phyloP scores from a whole-genome alignment of 768 basidiomycete species.

The Kwoniella heveanensis region DNA sequence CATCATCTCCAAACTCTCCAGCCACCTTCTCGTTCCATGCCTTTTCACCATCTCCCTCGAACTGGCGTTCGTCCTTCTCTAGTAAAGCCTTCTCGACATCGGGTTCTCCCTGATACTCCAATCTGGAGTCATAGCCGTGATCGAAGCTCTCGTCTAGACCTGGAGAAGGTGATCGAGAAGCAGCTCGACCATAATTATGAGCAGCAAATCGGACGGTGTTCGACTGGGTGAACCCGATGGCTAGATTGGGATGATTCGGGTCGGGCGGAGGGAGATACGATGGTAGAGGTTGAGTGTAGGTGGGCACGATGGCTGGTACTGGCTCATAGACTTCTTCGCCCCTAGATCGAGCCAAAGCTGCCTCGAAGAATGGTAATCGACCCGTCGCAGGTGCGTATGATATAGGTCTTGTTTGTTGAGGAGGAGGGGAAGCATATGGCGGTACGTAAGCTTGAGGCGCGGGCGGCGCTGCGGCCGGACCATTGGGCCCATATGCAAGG shows the following conservation, averaged over 20 bases:
- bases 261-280: slow-evolving; percentile 37
- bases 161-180: slow-evolving; percentile 30
- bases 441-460: neutral
- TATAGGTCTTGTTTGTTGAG: neutral
- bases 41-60: slow-evolving; percentile 2
- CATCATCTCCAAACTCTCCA: slow-evolving; percentile 15
- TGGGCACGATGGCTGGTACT: neutral
- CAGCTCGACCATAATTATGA: slow-evolving; percentile 11
- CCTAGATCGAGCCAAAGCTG: slow-evolving; percentile 39
- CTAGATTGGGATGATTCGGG: slow-evolving; percentile 46
- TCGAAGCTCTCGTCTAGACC: slow-evolving; percentile 27
- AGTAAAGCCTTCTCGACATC: slow-evolving; percentile 41
- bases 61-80: neutral
- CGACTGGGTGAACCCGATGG: slow-evolving; percentile 32
- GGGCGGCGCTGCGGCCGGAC: neutral
- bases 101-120: slow-evolving; percentile 2
- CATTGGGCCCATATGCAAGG: slow-evolving; percentile 20
- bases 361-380: slow-evolving; percentile 42
- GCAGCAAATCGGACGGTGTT: slow-evolving; percentile 31
- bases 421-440: slow-evolving; percentile 14
- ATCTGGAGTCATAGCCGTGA: slow-evolving; percentile 1
- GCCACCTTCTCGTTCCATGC: slow-evolving; percentile 28
- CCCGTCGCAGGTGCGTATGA: neutral
- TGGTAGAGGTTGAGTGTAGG: slow-evolving; percentile 27
- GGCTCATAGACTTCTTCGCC: slow-evolving; percentile 11